Evolutionary conservation across 768 basidiomycete genomes (phyloP).

Genomic region (Calocybe cyanea): DNA sequence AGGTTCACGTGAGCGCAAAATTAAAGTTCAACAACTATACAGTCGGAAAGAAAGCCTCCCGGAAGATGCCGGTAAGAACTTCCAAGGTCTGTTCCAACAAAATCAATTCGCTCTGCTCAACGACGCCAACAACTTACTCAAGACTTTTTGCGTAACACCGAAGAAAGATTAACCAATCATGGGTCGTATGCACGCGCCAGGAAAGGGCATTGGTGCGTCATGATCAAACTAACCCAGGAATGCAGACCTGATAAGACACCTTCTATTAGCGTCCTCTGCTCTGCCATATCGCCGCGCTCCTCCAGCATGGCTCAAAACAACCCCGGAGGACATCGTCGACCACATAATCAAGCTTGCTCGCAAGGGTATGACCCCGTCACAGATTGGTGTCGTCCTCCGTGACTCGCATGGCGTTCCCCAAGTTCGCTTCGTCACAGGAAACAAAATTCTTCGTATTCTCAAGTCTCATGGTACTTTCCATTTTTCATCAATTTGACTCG

Average conservation of each 20-base stretch:
- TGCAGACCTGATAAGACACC: no score
- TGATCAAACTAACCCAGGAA: no score
- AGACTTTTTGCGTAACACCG: conserved; percentile 21
- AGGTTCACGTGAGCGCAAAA: conserved; percentile 24
- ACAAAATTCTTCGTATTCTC: conserved; percentile 98
- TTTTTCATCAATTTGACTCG: not conserved
- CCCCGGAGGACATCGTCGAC: conserved; percentile 91
- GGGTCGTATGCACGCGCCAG: conserved; percentile 99
- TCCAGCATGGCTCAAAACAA: conserved; percentile 95
- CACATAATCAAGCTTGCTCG: conserved; percentile 96
- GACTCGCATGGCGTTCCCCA: conserved; percentile 98
- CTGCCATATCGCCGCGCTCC: conserved; percentile 96
- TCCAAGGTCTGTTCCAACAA: conserved; percentile 1
- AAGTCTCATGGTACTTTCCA: conserved; percentile 79
- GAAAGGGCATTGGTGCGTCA: conserved; percentile 96
- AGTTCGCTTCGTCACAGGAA: conserved; percentile 97
- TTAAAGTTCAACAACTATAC: conserved; percentile 62
- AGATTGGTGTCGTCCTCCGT: conserved; percentile 97
- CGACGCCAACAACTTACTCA: conserved; percentile 29
- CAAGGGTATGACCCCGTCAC: conserved; percentile 96
- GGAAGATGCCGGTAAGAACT: conserved; percentile 27
- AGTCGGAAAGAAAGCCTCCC: conserved; percentile 46
- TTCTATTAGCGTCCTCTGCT: conserved; percentile 74
- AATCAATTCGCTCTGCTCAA: conserved; percentile 18
- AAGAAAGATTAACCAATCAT: conserved; percentile 45